phyloP scores from a whole-genome alignment of 2,329 filamentous ascomycete species.

The Fusarium pininemorale region DNA sequence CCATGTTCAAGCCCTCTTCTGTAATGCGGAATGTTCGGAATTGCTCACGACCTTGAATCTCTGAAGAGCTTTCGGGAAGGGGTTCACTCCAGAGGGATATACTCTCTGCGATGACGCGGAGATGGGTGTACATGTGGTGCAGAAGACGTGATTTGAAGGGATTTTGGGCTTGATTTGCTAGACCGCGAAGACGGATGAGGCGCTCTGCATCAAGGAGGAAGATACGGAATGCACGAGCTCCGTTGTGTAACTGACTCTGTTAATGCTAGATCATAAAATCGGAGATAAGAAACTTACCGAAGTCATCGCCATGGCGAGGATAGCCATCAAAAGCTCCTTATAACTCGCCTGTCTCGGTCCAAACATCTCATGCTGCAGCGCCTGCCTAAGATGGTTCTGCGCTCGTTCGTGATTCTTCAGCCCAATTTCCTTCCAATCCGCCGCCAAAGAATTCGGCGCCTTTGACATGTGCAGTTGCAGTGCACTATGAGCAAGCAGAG shows the following conservation, averaged over 20 bases:
- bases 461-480: conserved; percentile 48
- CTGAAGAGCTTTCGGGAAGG: background rate
- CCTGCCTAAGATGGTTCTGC: conserved; percentile 46
- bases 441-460: background rate
- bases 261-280: rapidly evolving
- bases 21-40: conserved; percentile 44
- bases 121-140: conserved; percentile 58
- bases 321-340: conserved; percentile 55
- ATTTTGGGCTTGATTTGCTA: conserved; percentile 46
- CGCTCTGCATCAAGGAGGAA: conserved; percentile 55
- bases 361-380: conserved; percentile 46
- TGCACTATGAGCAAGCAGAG: conserved; percentile 53
- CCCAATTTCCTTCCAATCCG: conserved; percentile 44
- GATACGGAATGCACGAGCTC: conserved; percentile 24
- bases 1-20: conserved; percentile 42
- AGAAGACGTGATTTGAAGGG: conserved; percentile 54
- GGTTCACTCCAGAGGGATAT: conserved; percentile 33
- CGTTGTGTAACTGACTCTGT: conserved; percentile 20
- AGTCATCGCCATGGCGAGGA: conserved; percentile 45
- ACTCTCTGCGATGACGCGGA: conserved; percentile 57
- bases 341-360: conserved; percentile 51
- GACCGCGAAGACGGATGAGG: conserved; percentile 50
- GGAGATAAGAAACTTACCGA: background rate
- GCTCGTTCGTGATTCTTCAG: conserved; percentile 44
- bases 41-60: background rate